phyloP scores from a whole-genome alignment of 805 yeast genomes.

The Kregervanrija fluxuum region DNA sequence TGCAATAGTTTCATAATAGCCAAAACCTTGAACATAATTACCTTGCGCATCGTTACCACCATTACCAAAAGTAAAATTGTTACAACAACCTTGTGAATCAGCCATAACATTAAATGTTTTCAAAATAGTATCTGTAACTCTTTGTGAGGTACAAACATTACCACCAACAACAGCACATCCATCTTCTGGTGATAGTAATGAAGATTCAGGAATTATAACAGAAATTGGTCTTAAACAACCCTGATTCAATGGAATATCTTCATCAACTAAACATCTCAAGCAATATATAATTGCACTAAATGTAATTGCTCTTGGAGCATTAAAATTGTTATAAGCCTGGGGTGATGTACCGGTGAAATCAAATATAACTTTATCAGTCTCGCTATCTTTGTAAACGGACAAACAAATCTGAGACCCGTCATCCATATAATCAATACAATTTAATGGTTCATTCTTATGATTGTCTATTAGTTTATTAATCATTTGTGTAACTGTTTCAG shows the following conservation, averaged over 20 bases:
- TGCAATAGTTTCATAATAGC: constrained; percentile 90
- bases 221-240: constrained; percentile 82
- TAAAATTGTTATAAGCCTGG: constrained; percentile 84
- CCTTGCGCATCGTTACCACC: constrained; percentile 53
- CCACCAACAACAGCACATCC: constrained; percentile 95
- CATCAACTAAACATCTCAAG: constrained; percentile 74
- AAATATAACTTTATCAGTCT: constrained; percentile 53
- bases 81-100: constrained; percentile 94
- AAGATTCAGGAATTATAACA: constrained; percentile 54
- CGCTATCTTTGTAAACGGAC: constrained; percentile 38
- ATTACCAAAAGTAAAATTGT: constrained; percentile 86
- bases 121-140: constrained; percentile 83
- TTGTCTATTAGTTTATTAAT: constrained; percentile 38
- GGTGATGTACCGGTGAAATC: constrained; percentile 84
- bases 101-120: constrained; percentile 87
- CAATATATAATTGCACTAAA: constrained; percentile 86
- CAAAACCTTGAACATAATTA: constrained; percentile 59
- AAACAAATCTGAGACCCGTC: constrained; percentile 67
- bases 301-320: constrained; percentile 89
- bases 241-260: constrained; percentile 86
- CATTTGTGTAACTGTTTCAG: constrained; percentile 55
- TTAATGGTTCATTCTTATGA: constrained; percentile 32
- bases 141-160: constrained; percentile 89
- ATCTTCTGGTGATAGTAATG: constrained; percentile 64
- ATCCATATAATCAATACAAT: constrained; percentile 65